Base-by-base conservation (phyloP, 352 stramenopile genomes). In the Globisporangium spinosum region DNA sequence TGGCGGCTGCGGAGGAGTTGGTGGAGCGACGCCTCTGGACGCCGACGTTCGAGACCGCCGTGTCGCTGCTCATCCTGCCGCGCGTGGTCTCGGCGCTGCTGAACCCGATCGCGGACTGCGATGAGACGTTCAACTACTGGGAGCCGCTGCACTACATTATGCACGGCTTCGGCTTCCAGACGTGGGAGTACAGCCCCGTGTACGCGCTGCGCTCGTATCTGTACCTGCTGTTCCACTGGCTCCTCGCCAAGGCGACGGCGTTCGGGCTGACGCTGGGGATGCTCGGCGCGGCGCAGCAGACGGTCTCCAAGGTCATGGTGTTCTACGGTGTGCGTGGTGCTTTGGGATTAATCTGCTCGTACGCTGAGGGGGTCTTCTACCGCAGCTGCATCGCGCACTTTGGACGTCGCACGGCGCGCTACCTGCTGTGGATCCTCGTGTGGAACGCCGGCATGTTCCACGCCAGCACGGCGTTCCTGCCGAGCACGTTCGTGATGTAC, bases 121-220 rank as follows among this genome's bases (percentile, higher is more conserved):
- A 99, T 77, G 98, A 99, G 83, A 97, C 95, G 1, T 99, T 97
- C 77, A 99, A 99, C 85, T 99, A 99, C 80, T 99, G 97, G 97
- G 98, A 99, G 80, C 97, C 96, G 32, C 82, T 99, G n/a, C 97
- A 99, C 78, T 98, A 95, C 64, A 56, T 99, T 53, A 73, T 98
- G n/a, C 97, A 98, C 77, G 85, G 87, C 64, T 92, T 93, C 60
- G 90, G 90, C 25, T 89, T 96, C 68, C 90, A 97, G 76, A 97
- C 90, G 23, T 97, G 90, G 90, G 90, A 97, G 74, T 95, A 95
- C 69, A 89, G 91, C 20, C 94, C 97, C 49, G 68, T 89, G 71
- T 99, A 97, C 77, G 97, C 96, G 17, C 83, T 99, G 40, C 92
- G 97, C 58, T 98, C 96, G 56, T 99, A 99, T 72, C 72, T 95